These are phyloP conservation scores for Laburnicola sp. DNA, from an alignment of 2,329 filamentous ascomycete species.

Conservation along the genomic window DNA sequence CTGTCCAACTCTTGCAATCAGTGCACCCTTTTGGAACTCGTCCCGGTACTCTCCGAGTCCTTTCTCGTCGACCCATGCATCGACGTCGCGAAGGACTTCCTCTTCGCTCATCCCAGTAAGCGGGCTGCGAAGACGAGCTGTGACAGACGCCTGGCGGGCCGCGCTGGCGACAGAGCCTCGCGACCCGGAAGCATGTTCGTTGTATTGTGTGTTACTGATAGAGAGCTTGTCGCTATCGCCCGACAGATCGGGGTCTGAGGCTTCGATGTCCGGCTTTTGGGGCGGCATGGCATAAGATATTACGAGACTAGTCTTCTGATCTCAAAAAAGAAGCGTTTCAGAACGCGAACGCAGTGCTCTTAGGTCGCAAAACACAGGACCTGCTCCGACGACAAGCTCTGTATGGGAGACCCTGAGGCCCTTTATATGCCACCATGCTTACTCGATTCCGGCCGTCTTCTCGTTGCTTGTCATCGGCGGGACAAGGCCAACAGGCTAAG, in stretches of 20 bases:
- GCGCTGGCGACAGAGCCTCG: conserved; percentile 4
- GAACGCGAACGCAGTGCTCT: too few species aligned
- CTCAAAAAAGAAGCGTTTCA: conserved; percentile 10
- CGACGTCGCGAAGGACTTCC: conserved; percentile 58
- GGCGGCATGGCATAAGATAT: conserved; percentile 18
- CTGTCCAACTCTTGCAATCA: conserved; percentile 51
- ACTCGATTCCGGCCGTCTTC: background rate
- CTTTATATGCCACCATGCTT: background rate
- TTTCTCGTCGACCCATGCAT: conserved; percentile 56
- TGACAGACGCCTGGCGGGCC: conserved; percentile 25
- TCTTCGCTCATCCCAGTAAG: conserved; percentile 57
- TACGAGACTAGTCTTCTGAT: background rate
- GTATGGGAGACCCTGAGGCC: background rate
- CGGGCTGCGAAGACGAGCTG: conserved; percentile 55
- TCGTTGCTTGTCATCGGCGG: conserved; percentile 3
- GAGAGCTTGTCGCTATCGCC: conserved; percentile 31
- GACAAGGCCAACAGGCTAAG: conserved; percentile 14
- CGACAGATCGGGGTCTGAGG: conserved; percentile 28
- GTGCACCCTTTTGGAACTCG: conserved; percentile 55
- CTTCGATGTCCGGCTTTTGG: conserved; percentile 32
- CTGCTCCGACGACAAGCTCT: background rate
- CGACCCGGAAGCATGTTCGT: conserved; percentile 21
- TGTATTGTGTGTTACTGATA: conserved; percentile 22
- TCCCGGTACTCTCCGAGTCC: conserved; percentile 54
- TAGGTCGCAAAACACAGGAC: too few species aligned